Conservation (phyloP, 495 filamentous ascomycete species). For the Echria macrotheca region DNA sequence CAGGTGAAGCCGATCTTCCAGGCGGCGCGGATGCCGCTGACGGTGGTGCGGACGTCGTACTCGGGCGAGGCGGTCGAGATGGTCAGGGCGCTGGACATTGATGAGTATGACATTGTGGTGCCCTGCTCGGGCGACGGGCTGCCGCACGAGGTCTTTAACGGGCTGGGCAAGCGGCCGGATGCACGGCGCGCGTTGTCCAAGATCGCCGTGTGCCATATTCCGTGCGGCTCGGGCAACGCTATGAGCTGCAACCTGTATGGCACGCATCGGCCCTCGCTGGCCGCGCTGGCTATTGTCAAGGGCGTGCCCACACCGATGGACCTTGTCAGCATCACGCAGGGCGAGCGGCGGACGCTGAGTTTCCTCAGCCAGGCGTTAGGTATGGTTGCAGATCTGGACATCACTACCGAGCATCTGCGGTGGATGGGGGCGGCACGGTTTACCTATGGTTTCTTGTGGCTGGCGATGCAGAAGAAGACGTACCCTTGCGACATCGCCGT, state of each 20-base stretch:
- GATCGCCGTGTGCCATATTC: conserved; percentile 82
- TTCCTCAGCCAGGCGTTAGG: conserved; percentile 91
- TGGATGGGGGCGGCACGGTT: conserved; percentile 90
- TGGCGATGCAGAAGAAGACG: conserved; percentile 63
- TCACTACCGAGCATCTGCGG: conserved; percentile 82
- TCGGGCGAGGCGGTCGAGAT: conserved; percentile 76
- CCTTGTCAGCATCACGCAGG: conserved; percentile 81
- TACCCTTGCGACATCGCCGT: conserved; percentile 89
- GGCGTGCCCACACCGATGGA: conserved; percentile 77
- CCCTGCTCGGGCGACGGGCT: conserved; percentile 91
- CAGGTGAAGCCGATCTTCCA: conserved; percentile 79
- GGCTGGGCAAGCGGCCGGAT: conserved; percentile 68
- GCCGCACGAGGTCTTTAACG: conserved; percentile 93
- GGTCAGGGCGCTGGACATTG: conserved; percentile 69
- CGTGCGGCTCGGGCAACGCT: conserved; percentile 90
- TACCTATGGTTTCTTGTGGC: conserved; percentile 70
- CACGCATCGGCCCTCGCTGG: conserved; percentile 66
- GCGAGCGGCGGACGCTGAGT: conserved; percentile 62
- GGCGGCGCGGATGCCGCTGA: conserved; percentile 70
- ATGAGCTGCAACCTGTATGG: conserved; percentile 88
- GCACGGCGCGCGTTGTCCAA: conserved; percentile 67
- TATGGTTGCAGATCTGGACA: conserved; percentile 81
- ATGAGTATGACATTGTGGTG: conserved; percentile 75
- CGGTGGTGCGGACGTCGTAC: conserved; percentile 68
- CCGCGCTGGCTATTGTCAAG: conserved; percentile 79